Evolutionary conservation across 306 rosid species (phyloP).

Genomic region (Cyclanthera cordifolia): DNA sequence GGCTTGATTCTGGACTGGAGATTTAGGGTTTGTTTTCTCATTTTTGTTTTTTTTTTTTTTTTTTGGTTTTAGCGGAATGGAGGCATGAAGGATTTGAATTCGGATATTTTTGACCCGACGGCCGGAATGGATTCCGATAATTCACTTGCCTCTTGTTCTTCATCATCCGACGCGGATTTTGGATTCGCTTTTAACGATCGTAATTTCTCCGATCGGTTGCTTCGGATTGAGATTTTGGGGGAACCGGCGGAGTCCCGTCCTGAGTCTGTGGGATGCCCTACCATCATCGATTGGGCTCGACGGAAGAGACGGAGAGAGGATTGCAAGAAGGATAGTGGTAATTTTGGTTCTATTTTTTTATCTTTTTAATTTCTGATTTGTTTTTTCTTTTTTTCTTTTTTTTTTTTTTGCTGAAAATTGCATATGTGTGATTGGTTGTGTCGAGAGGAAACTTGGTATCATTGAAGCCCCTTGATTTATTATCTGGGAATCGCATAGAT

Average conservation of each 20-base stretch:
- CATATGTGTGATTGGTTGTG: not conserved
- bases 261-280: constrained; percentile 44
- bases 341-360: not conserved
- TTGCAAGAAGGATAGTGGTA: constrained; percentile 61
- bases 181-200: constrained; percentile 92
- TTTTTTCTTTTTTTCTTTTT: not conserved
- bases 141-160: constrained; percentile 31
- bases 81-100: constrained; percentile 27
- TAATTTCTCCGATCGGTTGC: constrained; percentile 85
- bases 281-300: constrained; percentile 85
- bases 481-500: not conserved
- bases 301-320: constrained; percentile 88
- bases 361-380: not conserved
- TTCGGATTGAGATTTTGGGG: constrained; percentile 72
- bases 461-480: not conserved
- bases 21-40: constrained; percentile 8
- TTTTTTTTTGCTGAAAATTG: not conserved
- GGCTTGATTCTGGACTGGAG: not conserved
- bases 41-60: not conserved
- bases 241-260: constrained; percentile 38
- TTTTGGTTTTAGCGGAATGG: not conserved
- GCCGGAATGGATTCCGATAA: constrained; percentile 53
- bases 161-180: constrained; percentile 58
- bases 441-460: not conserved
- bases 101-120: constrained; percentile 79